Evolutionary conservation across 2,329 filamentous ascomycete species (phyloP).

Genomic region (Penicillium capsulatum): DNA sequence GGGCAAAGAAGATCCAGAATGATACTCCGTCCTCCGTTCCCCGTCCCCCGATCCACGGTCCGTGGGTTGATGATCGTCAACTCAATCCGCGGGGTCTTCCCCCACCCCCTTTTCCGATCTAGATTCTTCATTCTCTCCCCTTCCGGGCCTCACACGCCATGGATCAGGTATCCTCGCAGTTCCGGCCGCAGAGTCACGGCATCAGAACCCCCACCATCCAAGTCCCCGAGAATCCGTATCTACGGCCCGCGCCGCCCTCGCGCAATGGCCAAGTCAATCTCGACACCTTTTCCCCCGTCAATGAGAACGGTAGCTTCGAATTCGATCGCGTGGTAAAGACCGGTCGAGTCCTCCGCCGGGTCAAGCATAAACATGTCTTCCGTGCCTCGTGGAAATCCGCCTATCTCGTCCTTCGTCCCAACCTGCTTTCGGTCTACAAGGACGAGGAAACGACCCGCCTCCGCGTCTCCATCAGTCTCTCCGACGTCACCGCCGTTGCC

Average conservation of each 20-base stretch:
- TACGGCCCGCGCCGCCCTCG: constrained; percentile 20
- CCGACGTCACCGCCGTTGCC: constrained; percentile 86
- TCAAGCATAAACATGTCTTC: constrained; percentile 84
- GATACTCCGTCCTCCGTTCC: no score
- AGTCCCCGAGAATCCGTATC: constrained; percentile 25
- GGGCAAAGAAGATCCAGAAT: no score
- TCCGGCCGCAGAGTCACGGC: constrained; percentile 23
- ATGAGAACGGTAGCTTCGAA: constrained; percentile 91
- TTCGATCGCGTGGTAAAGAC: constrained; percentile 91
- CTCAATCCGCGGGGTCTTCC: constrained; percentile 10
- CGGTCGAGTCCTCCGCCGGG: constrained; percentile 80
- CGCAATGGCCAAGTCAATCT: constrained; percentile 51
- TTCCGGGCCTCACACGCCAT: constrained; percentile 14
- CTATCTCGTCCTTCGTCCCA: constrained; percentile 84
- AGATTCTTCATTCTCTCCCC: background rate
- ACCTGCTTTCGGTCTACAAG: constrained; percentile 88
- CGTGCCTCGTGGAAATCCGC: constrained; percentile 81
- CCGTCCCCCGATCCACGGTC: no score
- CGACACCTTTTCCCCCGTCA: constrained; percentile 76
- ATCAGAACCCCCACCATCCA: constrained; percentile 25
- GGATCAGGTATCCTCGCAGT: constrained; percentile 22
- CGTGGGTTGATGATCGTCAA: no score
- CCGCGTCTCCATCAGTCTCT: constrained; percentile 79
- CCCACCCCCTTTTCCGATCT: constrained; percentile 7
- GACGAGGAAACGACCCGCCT: constrained; percentile 85